Evolutionary conservation across 352 stramenopile genomes (phyloP).

Genomic region (Pelagophyceae sp.): DNA sequence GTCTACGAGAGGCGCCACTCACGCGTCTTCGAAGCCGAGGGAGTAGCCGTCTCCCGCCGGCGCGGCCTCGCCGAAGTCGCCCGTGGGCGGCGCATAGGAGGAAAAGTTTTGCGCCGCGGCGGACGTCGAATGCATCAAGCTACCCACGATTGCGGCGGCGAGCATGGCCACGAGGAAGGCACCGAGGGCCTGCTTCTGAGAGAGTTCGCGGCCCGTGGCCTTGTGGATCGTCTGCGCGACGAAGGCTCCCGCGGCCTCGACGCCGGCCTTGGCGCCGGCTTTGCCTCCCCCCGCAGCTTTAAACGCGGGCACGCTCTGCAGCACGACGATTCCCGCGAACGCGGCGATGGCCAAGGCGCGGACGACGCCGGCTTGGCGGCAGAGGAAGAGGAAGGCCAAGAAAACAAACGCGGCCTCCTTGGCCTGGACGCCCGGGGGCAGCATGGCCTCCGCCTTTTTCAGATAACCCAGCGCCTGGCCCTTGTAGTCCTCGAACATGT

Average conservation of each 20-base stretch:
- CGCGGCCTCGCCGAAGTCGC: neutral
- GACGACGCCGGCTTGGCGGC: neutral
- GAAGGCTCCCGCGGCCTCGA: neutral
- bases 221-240: neutral
- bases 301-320: neutral
- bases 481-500: neutral
- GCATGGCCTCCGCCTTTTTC: neutral
- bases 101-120: too few species aligned
- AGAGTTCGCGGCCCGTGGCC: neutral
- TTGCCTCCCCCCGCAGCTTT: neutral
- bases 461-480: neutral
- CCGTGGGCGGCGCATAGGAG: neutral
- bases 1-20: neutral
- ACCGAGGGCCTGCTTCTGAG: neutral
- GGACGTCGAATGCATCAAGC: too few species aligned
- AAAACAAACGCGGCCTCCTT: neutral
- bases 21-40: constrained; percentile 4
- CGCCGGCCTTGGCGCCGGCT: too few species aligned
- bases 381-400: neutral
- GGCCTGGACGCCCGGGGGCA: neutral
- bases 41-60: neutral
- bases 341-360: neutral
- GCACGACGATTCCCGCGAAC: neutral
- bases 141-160: neutral
- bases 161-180: neutral